These are phyloP conservation scores for Hepatocystis sp. DNA, from an alignment of 169 alveolate genomes.

Conservation along the genomic window DNA sequence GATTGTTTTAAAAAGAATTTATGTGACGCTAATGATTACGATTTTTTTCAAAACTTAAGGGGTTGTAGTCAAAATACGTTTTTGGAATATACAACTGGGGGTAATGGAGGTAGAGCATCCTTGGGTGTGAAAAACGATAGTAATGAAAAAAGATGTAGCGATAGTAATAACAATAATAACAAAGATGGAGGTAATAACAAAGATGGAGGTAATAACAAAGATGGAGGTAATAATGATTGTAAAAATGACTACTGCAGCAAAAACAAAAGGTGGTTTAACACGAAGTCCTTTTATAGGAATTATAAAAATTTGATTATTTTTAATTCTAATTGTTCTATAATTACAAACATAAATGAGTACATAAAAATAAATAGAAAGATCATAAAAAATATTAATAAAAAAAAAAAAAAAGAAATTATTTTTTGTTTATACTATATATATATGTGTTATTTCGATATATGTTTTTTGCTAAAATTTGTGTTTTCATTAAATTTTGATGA, in stretches of 20 bases:
- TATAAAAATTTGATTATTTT: constrained; percentile 20
- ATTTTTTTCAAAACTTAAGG: no score
- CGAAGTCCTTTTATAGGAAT: background rate
- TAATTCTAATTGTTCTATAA: constrained; percentile 11
- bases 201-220: background rate
- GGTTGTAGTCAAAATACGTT: no score
- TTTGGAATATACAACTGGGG: no score
- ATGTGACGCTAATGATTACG: no score
- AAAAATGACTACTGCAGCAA: no score
- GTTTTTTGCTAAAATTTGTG: constrained; percentile 14
- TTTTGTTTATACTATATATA: constrained; percentile 5
- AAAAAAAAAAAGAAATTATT: constrained; percentile 29
- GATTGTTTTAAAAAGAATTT: no score
- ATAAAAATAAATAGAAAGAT: constrained; percentile 11
- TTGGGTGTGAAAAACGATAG: background rate
- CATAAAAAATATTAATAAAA: constrained; percentile 23
- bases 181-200: no score
- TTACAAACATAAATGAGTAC: constrained; percentile 12
- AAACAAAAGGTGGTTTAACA: no score
- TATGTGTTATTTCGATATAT: constrained; percentile 10
- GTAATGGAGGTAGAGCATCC: background rate
- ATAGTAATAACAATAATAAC: no score
- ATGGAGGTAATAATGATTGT: background rate
- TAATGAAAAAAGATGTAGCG: background rate
- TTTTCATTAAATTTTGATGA: constrained; percentile 38